A percentile compares a stretch with the other conserved stretches of the same genome.
Conservation (phyloP, 1,284 basidiomycete genomes). For the Leccinum subrobustum region DNA sequence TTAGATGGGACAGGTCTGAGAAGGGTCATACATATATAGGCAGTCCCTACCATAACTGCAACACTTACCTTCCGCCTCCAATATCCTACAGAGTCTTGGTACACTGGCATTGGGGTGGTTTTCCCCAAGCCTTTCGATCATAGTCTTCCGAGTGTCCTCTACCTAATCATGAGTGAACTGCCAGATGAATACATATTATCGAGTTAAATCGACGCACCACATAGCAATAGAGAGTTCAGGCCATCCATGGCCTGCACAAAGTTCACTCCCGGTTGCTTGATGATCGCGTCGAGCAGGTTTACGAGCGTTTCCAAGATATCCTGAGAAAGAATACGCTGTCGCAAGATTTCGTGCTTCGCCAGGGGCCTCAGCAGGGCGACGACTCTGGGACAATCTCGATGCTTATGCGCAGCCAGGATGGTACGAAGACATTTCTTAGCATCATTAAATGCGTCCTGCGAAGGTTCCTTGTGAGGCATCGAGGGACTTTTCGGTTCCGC, state of each 20-base stretch:
- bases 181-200: not conserved
- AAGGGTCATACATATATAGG: not conserved
- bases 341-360: slow-evolving; percentile 15
- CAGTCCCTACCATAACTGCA: not conserved
- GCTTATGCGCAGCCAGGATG: slow-evolving; percentile 11
- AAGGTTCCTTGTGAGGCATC: not conserved
- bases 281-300: slow-evolving; percentile 15
- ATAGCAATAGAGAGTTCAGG: slow-evolving; percentile 19
- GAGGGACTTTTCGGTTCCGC: not conserved
- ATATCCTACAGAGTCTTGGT: slow-evolving; percentile 19
- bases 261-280: not conserved
- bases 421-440: slow-evolving; percentile 10
- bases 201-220: not conserved
- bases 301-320: slow-evolving; percentile 18
- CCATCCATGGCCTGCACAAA: slow-evolving; percentile 29
- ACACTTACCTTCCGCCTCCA: slow-evolving; percentile 8
- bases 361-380: slow-evolving; percentile 25
- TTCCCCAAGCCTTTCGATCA: slow-evolving; percentile 14
- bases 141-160: slow-evolving; percentile 11
- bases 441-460: slow-evolving; percentile 4
- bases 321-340: slow-evolving; percentile 14
- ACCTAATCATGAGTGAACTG: not conserved
- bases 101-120: not conserved
- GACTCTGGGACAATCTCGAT: slow-evolving; percentile 23
- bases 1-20: slow-evolving; percentile 12